Base-by-base conservation (phyloP, 2,329 filamentous ascomycete genomes). In the Xylariaceae sp. region DNA sequence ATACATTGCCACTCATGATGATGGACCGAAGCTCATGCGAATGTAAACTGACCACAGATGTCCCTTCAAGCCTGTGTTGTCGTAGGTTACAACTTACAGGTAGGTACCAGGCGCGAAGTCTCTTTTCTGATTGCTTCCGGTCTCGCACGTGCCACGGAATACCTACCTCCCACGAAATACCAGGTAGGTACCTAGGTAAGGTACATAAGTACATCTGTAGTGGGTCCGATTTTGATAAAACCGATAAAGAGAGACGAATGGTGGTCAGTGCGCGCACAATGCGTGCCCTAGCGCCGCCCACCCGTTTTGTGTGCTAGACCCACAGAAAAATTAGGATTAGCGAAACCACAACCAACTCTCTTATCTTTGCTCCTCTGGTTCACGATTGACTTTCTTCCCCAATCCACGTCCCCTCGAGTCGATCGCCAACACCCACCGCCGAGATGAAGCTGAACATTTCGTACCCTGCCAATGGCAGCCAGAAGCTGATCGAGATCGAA, bases 401-500 rank as follows among this genome's bases (percentile, higher is more conserved):
- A 57, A 64, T 60, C 59, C 59, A 64, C 61, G 57, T 63, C 61
- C 58, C 58, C 64, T 59, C 63, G 60, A 66, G 63, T 68, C 66
- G 65, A 67, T 65, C 62, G 61, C 66, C 57, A 60, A 68, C 72
- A 62, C 63, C 61, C 59, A 65, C 63, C 73, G 77, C 74, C 77
- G 80, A 81, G 80, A 88, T 88, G 86, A 88, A 89, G 80, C 76
- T 84, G 77, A 84, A 84, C 80, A 81, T 84, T 72, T 81, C 78
- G 70, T 95, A 91, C 87, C 94, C 94, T 80, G 90, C 92, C 86
- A 97, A 97, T 81, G 94, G 94, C 86, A 94, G 91, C 74, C 94
- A 99, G 80, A 99, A 99, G 85, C 85, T 99, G 76, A 87, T 99
- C 81, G 95, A 99, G 70, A 81, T 99, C 71, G 94, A 99, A 74